phyloP scores from a whole-genome alignment of 106 monocot species.

The Allium cepa region DNA sequence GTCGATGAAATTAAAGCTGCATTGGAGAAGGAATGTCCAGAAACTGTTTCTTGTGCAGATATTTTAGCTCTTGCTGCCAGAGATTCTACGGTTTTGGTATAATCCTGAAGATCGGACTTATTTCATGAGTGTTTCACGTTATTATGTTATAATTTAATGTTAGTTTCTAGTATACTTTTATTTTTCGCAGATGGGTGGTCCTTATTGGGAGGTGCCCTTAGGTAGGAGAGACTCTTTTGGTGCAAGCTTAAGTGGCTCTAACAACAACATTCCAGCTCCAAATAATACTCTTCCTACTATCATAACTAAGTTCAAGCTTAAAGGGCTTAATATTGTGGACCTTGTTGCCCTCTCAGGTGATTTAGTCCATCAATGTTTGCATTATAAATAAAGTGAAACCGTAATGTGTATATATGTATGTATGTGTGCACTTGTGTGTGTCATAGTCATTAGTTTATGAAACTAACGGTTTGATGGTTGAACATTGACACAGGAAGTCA shows the following conservation, averaged over 20 bases:
- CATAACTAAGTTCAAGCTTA: slow-evolving; percentile 10
- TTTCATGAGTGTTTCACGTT: too few species aligned
- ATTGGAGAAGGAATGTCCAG: slow-evolving; percentile 3
- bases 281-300: slow-evolving; percentile 8
- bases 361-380: too few species aligned
- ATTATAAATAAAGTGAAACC: too few species aligned
- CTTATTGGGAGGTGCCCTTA: slow-evolving; percentile 12
- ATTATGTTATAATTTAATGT: too few species aligned
- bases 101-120: not conserved
- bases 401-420: too few species aligned
- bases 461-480: too few species aligned
- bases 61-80: slow-evolving; percentile 4
- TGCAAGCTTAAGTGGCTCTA: slow-evolving; percentile 11
- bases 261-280: slow-evolving; percentile 7
- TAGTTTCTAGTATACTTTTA: too few species aligned
- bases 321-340: slow-evolving; percentile 8
- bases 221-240: slow-evolving; percentile 17
- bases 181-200: slow-evolving; percentile 6
- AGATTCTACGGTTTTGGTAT: slow-evolving; percentile 1
- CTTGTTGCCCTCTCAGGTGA: slow-evolving; percentile 13
- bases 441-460: too few species aligned
- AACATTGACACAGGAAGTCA: slow-evolving; percentile 6
- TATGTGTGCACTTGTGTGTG: too few species aligned
- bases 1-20: slow-evolving; percentile 1
- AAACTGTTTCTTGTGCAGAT: slow-evolving; percentile 9